Base-by-base conservation (phyloP, 2,329 filamentous ascomycete species). In the Colletotrichum melonis region DNA sequence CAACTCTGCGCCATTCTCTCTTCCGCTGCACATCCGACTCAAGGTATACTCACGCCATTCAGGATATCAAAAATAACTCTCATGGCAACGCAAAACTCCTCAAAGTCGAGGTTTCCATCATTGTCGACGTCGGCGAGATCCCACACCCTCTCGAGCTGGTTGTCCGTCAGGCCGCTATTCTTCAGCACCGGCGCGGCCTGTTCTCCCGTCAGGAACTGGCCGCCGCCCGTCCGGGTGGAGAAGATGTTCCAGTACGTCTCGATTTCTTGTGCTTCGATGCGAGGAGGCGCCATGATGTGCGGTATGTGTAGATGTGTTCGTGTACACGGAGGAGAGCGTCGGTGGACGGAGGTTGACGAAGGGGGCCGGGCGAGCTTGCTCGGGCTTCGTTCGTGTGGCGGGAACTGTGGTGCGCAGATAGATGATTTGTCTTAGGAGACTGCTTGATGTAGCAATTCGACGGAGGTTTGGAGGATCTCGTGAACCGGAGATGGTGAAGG, bases 81-180 rank as follows among this genome's bases (percentile, higher is more conserved):
- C 97, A 99, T 99, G 52, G 95, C 97, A 72, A 99, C 97, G 83
- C 97, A 99, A 83, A 99, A 99, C 88, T 99, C 97, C 86, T 99
- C 97, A 86, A 99, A 99, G 85, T 99, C 97, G 67, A 99, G 88
- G 84, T 97, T 97, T 75, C 97, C 97, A 86, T 99, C 97, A 78
- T 95, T 95, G 84, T 99, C 97, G 74, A 99, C 95, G 82, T 99
- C 97, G 72, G 97, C 95, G 75, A 99, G 89, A 80, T 99, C 97
- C 97, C 97, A 99, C 75, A 99, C 94, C 78, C 92, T 91, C 86
- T 98, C 97, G n/a, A 99, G 92, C 85, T 99, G 96, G 80, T 89
- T 88, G 79, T 91, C 89, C 69, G 88, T 87, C 75, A 91, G 82
- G 14, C 89, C 89, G 76, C 89, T 91, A 84, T 91, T 91, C 83